These are phyloP conservation scores for Neofusicoccum laricinum DNA, from an alignment of 2,329 filamentous ascomycete species.

Conservation along the genomic window DNA sequence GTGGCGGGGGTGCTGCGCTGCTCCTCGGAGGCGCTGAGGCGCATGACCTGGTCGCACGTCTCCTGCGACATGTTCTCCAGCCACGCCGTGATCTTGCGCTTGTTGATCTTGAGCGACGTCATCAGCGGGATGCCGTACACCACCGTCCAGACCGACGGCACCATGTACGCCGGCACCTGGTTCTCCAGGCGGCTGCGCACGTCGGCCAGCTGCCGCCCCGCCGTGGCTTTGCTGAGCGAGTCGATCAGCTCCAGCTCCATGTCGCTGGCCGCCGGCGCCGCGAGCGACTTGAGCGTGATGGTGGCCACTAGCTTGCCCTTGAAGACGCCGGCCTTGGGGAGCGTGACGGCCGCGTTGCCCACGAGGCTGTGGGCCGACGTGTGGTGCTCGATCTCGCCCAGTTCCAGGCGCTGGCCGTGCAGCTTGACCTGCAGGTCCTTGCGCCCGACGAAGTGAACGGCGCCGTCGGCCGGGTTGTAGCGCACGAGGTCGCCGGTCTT, in stretches of 20 bases:
- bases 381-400: conserved; percentile 22
- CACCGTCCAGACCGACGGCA: conserved; percentile 39
- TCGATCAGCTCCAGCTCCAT: conserved; percentile 2
- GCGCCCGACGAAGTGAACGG: conserved; percentile 35
- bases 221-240: conserved; percentile 23
- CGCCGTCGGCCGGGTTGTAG: conserved; percentile 30
- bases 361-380: conserved; percentile 24
- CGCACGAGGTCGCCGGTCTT: conserved; percentile 18
- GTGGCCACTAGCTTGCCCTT: not conserved
- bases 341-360: not conserved
- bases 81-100: not conserved
- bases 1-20: conserved; percentile 21
- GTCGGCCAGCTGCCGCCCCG: conserved; percentile 11
- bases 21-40: conserved; percentile 32
- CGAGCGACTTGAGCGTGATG: not conserved
- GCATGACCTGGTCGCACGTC: conserved; percentile 18
- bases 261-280: not conserved
- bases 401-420: conserved; percentile 1
- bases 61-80: conserved; percentile 4
- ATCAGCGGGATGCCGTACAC: conserved; percentile 34
- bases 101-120: conserved; percentile 37
- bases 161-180: conserved; percentile 36
- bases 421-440: conserved; percentile 25
- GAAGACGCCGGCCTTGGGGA: conserved; percentile 37
- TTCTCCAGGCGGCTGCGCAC: conserved; percentile 16